Evolutionary conservation across 345 rosid genomes (phyloP), one percentile per base, ranked within the genome.

Genomic region (Heritiera littoralis): DNA sequence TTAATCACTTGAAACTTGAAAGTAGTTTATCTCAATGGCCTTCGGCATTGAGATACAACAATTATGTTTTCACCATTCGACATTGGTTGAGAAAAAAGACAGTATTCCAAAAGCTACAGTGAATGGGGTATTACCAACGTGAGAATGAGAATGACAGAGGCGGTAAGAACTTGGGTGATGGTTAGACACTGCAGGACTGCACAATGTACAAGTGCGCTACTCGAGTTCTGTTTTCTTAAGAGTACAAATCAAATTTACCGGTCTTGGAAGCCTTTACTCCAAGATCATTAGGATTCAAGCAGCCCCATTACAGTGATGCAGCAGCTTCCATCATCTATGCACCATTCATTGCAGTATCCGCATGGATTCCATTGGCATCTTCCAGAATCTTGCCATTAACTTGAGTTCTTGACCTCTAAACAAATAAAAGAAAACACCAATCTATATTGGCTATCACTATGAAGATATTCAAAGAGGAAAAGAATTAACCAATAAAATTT

Each of bases 381-480:
- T 91, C 98, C 58, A 86, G 73, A 67, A 70, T 88, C 94, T 94
- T 96, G 74, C 95, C 97, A 76, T 91, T 96, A 65, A 88, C 90
- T 79, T 90, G 99, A 63, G 90, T 87, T 85, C 99, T 89, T 18
- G 65, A 92, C 80, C 98, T 85, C 99, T 95, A 85, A 18, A 84
- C 61, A 83, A 41, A 61, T 43, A 23, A 69, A 64, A 77, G 7
- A 40, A 28, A 66, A 8, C 4, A 61, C 3, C 59, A 23, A 54
- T 17, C 32, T 41, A 32, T 51, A 52, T 48, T 72, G 61, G 11
- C 70, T 40, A 40, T 56, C 68, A 13, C 9, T 9, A 18, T 55
- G 18, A 9, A 68, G 35, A 32, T 40, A 41, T 73, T 78, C 12
- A 17, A 66, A 43, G 38, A 66, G 6, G 14, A 45, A 66, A 46